A percentile compares a stretch with the other conserved stretches of the same genome.
Evolutionary conservation across 192 early-diverging fungal species (phyloP).

Genomic region (Umbelopsis sp.): DNA sequence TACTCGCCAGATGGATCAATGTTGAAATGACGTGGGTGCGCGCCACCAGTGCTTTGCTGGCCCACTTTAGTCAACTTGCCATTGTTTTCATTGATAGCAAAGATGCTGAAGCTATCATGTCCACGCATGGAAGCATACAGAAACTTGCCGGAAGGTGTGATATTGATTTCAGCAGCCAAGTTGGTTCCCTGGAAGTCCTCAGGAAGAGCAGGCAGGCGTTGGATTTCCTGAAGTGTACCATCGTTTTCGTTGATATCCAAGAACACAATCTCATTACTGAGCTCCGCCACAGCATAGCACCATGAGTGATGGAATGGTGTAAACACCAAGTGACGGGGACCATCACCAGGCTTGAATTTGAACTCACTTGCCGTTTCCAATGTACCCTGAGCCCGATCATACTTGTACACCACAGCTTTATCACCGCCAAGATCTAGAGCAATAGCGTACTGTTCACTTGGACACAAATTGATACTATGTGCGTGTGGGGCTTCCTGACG

Average conservation of each 20-base stretch:
- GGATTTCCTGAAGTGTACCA: conserved; percentile 29
- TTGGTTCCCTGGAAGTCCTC: conserved; percentile 23
- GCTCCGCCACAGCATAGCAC: conserved; percentile 35
- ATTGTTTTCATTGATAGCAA: conserved; percentile 27
- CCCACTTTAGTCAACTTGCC: conserved; percentile 34
- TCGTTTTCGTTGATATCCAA: conserved; percentile 34
- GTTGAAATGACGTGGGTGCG: conserved; percentile 37
- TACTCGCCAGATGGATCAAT: conserved; percentile 38
- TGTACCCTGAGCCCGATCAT: conserved; percentile 1
- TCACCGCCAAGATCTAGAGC: conserved; percentile 39
- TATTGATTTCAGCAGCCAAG: conserved; percentile 34
- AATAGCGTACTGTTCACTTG: conserved; percentile 25
- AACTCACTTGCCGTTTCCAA: conserved; percentile 2
- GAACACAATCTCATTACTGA: conserved; percentile 34
- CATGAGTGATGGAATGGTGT: conserved; percentile 29
- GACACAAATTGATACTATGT: conserved; percentile 36
- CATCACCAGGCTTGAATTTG: conserved; percentile 31
- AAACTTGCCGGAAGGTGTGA: conserved; percentile 31
- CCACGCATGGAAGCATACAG: conserved; percentile 39
- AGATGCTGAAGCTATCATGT: conserved; percentile 33
- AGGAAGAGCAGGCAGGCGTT: conserved; percentile 31
- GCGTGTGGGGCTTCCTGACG: conserved; percentile 40
- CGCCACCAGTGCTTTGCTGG: conserved; percentile 23
- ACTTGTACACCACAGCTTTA: conserved; percentile 25
- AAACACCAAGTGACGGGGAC: conserved; percentile 39